Base-by-base conservation (phyloP, 257 asterid species). In the Solanum bulbocastanum region DNA sequence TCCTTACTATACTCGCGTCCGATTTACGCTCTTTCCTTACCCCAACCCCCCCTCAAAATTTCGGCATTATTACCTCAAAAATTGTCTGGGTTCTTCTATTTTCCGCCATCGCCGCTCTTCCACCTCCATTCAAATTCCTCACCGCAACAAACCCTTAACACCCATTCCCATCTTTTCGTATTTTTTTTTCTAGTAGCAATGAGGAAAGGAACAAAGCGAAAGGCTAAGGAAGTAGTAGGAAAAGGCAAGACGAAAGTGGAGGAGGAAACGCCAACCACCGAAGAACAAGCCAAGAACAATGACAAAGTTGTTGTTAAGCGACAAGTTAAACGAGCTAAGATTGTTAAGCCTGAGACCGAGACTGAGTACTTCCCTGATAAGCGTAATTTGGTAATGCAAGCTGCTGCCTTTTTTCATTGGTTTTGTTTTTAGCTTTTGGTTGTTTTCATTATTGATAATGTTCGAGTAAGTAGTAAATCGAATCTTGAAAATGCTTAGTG, bases 191-290 rank as follows among this genome's bases (percentile, higher is more conserved):
- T 13, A 56, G 65, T 6, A 86, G 36, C 87, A 76, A 95, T 94
- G 97, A 90, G 84, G 95, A 93, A 89, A 86, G 98, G 97, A 49
- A 88, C 95, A 1, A 96, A 96, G 93, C 89, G 98, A 72, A 94
- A 94, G 93, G 68, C 91, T 25, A 87, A 92, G 88, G 44, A 91
- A 88, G 87, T 65, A 37, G 56, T 13, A n/a, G 78, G 33, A 30
- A 75, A 86, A 65, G 86, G 30, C 84, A 88, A 90, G 66, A 35
- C 89, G 86, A 58, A 85, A 62, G 87, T 76, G 69, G 89, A 83
- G 68, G 87, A 10, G 8, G 72, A 87, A 86, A 71, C 15, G 71
- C 69, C 73, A 44, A 8, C 69, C 30, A 44, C 32, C 72, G 44
- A 20, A 52, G 78, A 78, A 78, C 58, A 68, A 84, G 65, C 52